These are phyloP conservation scores for Afroboletus lepidellus DNA, from an alignment of 1,284 basidiomycete species.

Conservation along the genomic window DNA sequence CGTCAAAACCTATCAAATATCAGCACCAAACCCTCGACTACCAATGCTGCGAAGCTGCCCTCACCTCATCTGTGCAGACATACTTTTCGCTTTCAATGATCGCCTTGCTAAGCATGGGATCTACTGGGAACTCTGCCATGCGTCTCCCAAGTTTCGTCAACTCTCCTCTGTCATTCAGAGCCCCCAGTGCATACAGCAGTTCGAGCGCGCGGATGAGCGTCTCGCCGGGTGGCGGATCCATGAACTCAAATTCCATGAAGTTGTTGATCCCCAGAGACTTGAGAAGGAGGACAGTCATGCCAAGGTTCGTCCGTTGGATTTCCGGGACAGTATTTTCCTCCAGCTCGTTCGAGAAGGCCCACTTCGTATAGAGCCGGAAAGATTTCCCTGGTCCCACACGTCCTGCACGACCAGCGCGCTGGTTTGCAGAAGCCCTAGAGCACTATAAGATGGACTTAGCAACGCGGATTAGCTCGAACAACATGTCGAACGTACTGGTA, in stretches of 20 bases:
- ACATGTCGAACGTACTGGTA: conserved; percentile 63
- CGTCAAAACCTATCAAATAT: conserved; percentile 69
- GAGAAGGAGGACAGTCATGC: conserved; percentile 92
- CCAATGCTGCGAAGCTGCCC: conserved; percentile 13
- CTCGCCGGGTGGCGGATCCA: conserved; percentile 98
- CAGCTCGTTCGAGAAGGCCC: conserved; percentile 93
- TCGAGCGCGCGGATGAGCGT: conserved; percentile 97
- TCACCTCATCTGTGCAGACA: conserved; percentile 93
- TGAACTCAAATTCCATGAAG: conserved; percentile 97
- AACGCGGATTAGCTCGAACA: neutral
- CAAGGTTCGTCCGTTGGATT: conserved; percentile 96
- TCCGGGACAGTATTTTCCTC: conserved; percentile 97
- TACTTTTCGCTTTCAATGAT: conserved; percentile 96
- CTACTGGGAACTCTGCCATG: conserved; percentile 99
- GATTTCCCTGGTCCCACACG: conserved; percentile 98
- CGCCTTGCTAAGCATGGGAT: conserved; percentile 95
- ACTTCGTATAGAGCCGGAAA: conserved; percentile 96
- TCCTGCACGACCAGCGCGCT: conserved; percentile 94
- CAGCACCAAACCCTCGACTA: neutral
- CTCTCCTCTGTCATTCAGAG: conserved; percentile 94
- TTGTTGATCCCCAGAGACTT: conserved; percentile 98
- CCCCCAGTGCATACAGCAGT: conserved; percentile 92
- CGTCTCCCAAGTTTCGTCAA: conserved; percentile 92
- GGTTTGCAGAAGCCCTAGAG: conserved; percentile 95
- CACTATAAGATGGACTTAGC: conserved; percentile 51